Conservation (phyloP, 1,139 yeast genomes). For the Pichia sp. region DNA sequence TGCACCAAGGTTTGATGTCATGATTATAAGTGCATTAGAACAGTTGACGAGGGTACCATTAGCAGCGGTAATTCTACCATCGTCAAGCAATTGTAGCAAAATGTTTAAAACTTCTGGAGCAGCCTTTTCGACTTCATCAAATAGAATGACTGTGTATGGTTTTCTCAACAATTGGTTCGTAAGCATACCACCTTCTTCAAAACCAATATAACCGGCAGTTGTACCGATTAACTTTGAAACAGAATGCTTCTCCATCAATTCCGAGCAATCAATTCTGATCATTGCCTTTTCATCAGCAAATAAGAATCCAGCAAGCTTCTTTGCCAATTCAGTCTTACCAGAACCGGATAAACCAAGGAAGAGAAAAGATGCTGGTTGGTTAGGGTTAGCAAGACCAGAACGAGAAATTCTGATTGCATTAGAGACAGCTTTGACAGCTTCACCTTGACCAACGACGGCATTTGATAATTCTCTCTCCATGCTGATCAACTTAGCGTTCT, state of each 20-base stretch:
- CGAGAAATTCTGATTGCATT: conserved; percentile 89
- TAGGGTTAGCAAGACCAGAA: conserved; percentile 94
- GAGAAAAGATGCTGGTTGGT: conserved; percentile 92
- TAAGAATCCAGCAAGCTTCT: conserved; percentile 90
- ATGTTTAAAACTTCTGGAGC: conserved; percentile 96
- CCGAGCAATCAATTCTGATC: conserved; percentile 97
- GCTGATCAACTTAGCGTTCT: conserved; percentile 82
- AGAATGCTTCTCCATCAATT: conserved; percentile 90
- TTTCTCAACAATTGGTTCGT: conserved; percentile 87
- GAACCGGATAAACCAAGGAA: conserved; percentile 96
- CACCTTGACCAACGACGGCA: conserved; percentile 92
- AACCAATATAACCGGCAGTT: conserved; percentile 97
- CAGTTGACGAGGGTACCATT: conserved; percentile 92
- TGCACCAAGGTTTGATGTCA: conserved; percentile 98
- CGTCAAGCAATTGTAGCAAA: conserved; percentile 86
- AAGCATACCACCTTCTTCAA: conserved; percentile 94
- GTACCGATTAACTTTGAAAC: conserved; percentile 94
- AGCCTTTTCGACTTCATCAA: conserved; percentile 98
- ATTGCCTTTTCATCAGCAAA: conserved; percentile 95
- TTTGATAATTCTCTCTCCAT: conserved; percentile 85
- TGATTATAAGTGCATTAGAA: conserved; percentile 83
- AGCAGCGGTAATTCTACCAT: conserved; percentile 92
- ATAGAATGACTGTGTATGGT: conserved; percentile 90
- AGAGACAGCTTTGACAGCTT: conserved; percentile 93
- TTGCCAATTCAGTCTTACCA: conserved; percentile 97